A percentile compares a stretch with the other conserved stretches of the same genome.
These are phyloP conservation scores for Omphalea diandra DNA, from an alignment of 441 rosid species.

Conservation along the genomic window DNA sequence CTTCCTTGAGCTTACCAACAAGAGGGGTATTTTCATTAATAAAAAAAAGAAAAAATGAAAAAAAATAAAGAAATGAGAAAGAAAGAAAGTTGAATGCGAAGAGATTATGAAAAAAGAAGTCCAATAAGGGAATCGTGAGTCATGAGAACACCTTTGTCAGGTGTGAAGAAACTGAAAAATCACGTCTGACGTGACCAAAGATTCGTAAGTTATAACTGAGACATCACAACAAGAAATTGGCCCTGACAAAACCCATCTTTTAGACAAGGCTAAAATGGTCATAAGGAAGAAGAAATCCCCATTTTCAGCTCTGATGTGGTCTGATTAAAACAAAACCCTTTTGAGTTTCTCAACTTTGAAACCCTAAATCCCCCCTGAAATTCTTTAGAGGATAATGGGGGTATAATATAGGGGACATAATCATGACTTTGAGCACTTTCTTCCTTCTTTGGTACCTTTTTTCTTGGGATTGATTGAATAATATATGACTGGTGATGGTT, in stretches of 20 bases:
- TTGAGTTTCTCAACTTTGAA: conserved; percentile 17
- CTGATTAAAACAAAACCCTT: background rate
- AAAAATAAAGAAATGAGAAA: conserved; percentile 11
- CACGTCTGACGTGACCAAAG: conserved; percentile 71
- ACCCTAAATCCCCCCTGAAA: conserved; percentile 32
- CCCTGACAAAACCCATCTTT: conserved; percentile 21
- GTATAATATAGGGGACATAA: background rate
- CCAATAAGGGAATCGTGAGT: conserved; percentile 27
- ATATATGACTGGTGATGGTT: conserved; percentile 4
- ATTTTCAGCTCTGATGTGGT: background rate
- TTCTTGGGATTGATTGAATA: conserved; percentile 16
- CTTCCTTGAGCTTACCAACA: too few relatives aligned
- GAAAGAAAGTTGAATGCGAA: background rate
- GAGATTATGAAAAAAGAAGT: conserved; percentile 11
- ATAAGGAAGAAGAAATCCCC: background rate
- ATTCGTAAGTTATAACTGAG: conserved; percentile 41
- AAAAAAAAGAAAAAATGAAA: conserved; percentile 5
- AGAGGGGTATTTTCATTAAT: too few relatives aligned
- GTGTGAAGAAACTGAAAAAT: conserved; percentile 41
- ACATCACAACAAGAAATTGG: conserved; percentile 30
- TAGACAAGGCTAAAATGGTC: conserved; percentile 1
- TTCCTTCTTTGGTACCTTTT: too few relatives aligned
- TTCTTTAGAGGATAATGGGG: background rate
- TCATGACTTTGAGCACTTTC: conserved; percentile 2
- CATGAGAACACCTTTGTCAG: conserved; percentile 45